Base-by-base conservation (phyloP, 169 alveolate species). In the Miamiensis avidus region DNA sequence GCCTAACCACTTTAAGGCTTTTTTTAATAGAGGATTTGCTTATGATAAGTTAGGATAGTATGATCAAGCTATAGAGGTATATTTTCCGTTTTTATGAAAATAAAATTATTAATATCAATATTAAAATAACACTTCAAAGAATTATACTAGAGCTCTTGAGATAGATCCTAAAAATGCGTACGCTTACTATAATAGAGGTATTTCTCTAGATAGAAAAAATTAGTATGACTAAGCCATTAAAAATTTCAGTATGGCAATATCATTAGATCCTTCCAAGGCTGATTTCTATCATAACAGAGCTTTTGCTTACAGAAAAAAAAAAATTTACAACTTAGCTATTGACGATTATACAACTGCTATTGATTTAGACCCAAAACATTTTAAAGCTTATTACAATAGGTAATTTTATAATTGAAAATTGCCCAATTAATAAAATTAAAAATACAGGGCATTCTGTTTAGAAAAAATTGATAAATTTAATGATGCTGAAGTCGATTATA, bases 251-350 rank as follows among this genome's bases (percentile, higher is more conserved):
- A 89, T 84, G 32, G 97, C 98, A 0, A 96, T 96, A 1, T 89
- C 86, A 78, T 32, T 94, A 29, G 95, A 94, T 75, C 97, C 96
- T 0, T 87, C 90, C 29, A 95, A 94, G 87, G 97, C 96, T 27
- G 97, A 96, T 82, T 95, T 95, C 86, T 95, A 95, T 88, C 97
- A 94, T 78, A 96, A 96, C 83, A 78, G 97, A 75, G 98, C 97
- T 28, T 95, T 94, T 90, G 96, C 97, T 32, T 92, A 88, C 79
- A 84, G 97, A 86, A 96, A 95, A 89, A 89, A 92, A 88, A 92
- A 94, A 82, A 91, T 90, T 31, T 91, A 87, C 81, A 79, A 88
- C 49, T 90, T 86, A 31, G 97, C 98, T 0, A 92, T 96, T 65
- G 72, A 89, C 75, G 98, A 96, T 81, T 96, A 94, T 82, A 92